phyloP scores from a whole-genome alignment of 2,329 filamentous ascomycete species.

The Ophidiomyces ophidiicola region DNA sequence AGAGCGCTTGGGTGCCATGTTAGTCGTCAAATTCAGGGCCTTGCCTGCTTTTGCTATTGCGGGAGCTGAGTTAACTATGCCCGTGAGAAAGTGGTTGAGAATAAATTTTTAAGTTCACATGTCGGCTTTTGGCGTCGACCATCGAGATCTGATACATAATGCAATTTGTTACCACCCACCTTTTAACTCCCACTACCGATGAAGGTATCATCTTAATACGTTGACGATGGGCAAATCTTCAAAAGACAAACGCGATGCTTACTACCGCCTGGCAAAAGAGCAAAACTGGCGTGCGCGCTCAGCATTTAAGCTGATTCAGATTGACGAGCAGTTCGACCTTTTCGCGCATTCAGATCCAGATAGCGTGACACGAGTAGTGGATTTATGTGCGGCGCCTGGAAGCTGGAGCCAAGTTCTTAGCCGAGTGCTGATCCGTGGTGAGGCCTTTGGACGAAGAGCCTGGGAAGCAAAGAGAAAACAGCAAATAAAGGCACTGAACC shows the following conservation, averaged over 20 bases:
- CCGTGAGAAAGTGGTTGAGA: too few relatives aligned
- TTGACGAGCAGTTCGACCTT: conserved; percentile 91
- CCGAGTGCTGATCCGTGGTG: conserved; percentile 81
- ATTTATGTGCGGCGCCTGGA: conserved; percentile 88
- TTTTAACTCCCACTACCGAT: background rate
- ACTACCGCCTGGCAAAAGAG: conserved; percentile 95
- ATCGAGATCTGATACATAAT: background rate
- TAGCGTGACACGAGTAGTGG: conserved; percentile 81
- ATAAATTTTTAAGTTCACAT: conserved; percentile 4
- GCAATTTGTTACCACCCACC: too few relatives aligned
- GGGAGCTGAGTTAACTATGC: background rate
- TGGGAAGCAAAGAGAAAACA: conserved; percentile 75
- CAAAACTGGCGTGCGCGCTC: conserved; percentile 96
- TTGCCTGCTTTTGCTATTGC: background rate
- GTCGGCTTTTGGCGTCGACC: background rate
- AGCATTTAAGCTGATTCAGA: conserved; percentile 91
- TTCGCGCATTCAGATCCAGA: conserved; percentile 52
- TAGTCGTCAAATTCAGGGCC: background rate
- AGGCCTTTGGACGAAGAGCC: conserved; percentile 72
- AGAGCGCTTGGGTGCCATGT: conserved; percentile 24
- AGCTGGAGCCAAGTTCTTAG: conserved; percentile 97
- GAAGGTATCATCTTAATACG: background rate
- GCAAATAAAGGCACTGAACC: conserved; percentile 30
- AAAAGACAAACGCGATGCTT: conserved; percentile 96
- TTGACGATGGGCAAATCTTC: conserved; percentile 79